Conservation (phyloP, 2,329 filamentous ascomycete genomes). For the Fusarium sp. region DNA sequence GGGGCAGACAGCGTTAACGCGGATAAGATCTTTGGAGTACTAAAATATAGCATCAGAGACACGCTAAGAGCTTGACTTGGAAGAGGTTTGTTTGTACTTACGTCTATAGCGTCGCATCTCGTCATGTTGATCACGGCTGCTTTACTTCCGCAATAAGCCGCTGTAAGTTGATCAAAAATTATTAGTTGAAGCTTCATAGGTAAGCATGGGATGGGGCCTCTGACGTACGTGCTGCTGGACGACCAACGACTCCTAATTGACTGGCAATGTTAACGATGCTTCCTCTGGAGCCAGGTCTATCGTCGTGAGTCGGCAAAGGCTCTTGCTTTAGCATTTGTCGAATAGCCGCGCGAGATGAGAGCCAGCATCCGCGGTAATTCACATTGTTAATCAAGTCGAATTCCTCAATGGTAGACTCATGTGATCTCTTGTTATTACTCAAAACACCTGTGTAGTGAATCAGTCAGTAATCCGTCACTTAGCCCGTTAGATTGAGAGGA, state of each 20-base stretch:
- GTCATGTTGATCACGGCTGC: slow-evolving; percentile 69
- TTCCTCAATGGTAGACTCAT: slow-evolving; percentile 4
- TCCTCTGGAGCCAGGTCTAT: slow-evolving; percentile 47
- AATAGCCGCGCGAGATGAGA: slow-evolving; percentile 58
- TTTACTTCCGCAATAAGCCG: slow-evolving; percentile 68
- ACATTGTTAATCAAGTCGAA: slow-evolving; percentile 66
- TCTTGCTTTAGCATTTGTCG: slow-evolving; percentile 59
- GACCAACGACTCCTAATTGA: slow-evolving; percentile 61
- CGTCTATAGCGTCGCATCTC: slow-evolving; percentile 55
- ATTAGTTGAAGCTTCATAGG: background rate
- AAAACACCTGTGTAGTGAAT: background rate
- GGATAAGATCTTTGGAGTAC: slow-evolving; percentile 58
- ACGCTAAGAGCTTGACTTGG: rapidly evolving
- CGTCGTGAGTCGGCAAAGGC: slow-evolving; percentile 52
- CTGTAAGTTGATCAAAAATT: slow-evolving; percentile 44
- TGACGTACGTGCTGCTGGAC: slow-evolving; percentile 52
- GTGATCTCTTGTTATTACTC: slow-evolving; percentile 18
- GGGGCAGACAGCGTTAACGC: slow-evolving; percentile 70
- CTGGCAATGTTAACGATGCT: slow-evolving; percentile 64
- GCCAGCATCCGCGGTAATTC: slow-evolving; percentile 65
- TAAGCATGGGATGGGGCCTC: no score
- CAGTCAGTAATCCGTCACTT: background rate
- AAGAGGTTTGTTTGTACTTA: background rate
- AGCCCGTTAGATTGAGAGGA: background rate
- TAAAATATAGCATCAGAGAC: slow-evolving; percentile 47